These are phyloP conservation scores for Penicillium hesseltinei DNA, from an alignment of 2,329 filamentous ascomycete genomes.

Conservation along the genomic window DNA sequence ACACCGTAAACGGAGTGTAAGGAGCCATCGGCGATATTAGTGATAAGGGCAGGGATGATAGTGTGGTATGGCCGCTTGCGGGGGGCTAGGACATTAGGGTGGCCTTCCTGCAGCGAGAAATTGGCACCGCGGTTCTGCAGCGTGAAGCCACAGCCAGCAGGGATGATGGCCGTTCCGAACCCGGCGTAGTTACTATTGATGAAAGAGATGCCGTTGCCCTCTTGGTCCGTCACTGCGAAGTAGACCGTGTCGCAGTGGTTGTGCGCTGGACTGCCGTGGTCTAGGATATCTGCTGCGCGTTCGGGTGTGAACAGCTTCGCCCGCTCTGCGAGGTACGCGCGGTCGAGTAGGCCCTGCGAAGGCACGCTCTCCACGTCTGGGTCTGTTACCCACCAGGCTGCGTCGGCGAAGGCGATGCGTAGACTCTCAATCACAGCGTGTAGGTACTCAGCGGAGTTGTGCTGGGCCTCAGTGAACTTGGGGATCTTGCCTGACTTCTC, in stretches of 20 bases:
- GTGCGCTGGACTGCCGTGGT: conserved; percentile 80
- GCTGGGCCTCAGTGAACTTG: conserved; percentile 63
- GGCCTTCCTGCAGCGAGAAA: conserved; percentile 67
- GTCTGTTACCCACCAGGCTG: conserved; percentile 85
- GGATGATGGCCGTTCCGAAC: conserved; percentile 82
- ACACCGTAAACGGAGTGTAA: conserved; percentile 88
- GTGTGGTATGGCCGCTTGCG: conserved; percentile 94
- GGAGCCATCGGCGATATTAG: conserved; percentile 68
- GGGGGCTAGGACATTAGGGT: conserved; percentile 78
- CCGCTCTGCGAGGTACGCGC: conserved; percentile 71
- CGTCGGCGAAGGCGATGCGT: conserved; percentile 86
- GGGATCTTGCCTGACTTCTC: conserved; percentile 74
- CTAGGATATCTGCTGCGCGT: conserved; percentile 52
- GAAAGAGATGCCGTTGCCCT: conserved; percentile 90
- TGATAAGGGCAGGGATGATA: conserved; percentile 91
- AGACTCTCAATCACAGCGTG: conserved; percentile 87
- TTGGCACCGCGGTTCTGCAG: conserved; percentile 91
- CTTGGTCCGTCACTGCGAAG: conserved; percentile 76
- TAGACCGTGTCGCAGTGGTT: conserved; percentile 91
- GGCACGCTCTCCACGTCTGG: conserved; percentile 67
- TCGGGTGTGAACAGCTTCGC: conserved; percentile 60
- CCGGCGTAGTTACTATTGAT: conserved; percentile 94
- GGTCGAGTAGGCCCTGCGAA: conserved; percentile 65
- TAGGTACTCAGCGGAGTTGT: conserved; percentile 78
- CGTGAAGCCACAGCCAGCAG: conserved; percentile 82